These are phyloP conservation scores for Pseudogymnoascus sp. DNA, from an alignment of 2,329 filamentous ascomycete species.

Conservation along the genomic window DNA sequence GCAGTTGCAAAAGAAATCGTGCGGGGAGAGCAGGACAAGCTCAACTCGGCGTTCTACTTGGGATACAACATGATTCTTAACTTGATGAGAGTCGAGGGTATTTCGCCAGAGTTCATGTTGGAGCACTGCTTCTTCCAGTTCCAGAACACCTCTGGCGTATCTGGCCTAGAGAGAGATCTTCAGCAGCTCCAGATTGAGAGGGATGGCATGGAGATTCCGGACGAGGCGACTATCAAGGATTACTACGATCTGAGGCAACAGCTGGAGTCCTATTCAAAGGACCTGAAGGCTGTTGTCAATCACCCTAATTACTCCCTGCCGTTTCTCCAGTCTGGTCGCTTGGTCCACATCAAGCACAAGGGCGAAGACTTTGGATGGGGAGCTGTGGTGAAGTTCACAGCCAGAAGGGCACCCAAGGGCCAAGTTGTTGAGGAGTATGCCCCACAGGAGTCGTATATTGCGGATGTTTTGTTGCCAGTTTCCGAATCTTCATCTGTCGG, in stretches of 20 bases:
- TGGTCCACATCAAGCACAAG: conserved; percentile 75
- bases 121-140: conserved; percentile 98
- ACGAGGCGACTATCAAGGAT: conserved; percentile 83
- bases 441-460: conserved; percentile 69
- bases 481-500: conserved; percentile 43
- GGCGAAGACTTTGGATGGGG: conserved; percentile 91
- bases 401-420: conserved; percentile 57
- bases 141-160: conserved; percentile 86
- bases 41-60: conserved; percentile 95
- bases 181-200: conserved; percentile 68
- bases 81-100: conserved; percentile 93
- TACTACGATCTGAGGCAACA: conserved; percentile 88
- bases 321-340: conserved; percentile 78
- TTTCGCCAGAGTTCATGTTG: conserved; percentile 98
- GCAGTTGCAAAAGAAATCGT: conserved; percentile 91
- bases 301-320: conserved; percentile 79
- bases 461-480: conserved; percentile 70
- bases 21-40: conserved; percentile 88
- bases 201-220: conserved; percentile 65
- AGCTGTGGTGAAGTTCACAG: conserved; percentile 66
- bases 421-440: conserved; percentile 57
- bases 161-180: conserved; percentile 73
- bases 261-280: conserved; percentile 71
- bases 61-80: conserved; percentile 99
- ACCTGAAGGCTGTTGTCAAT: conserved; percentile 87